phyloP scores from a whole-genome alignment of 371 early-diverging fungal genomes.

The Mortierella sp. region DNA sequence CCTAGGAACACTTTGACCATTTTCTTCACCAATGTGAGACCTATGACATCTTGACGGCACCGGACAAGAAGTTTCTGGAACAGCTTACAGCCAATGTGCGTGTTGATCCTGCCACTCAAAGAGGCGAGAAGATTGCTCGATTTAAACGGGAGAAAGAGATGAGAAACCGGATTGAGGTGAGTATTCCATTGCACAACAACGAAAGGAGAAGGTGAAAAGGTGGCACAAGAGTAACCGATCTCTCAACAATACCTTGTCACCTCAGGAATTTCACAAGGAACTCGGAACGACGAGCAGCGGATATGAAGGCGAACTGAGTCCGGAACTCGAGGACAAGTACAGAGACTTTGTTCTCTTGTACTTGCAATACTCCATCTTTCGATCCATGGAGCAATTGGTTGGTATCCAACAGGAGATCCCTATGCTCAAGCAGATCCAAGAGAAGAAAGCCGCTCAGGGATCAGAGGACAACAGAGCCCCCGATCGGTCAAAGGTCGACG shows the following conservation, averaged over 20 bases:
- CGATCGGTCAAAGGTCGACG: constrained; percentile 13
- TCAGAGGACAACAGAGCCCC: constrained; percentile 47
- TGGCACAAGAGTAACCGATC: no score
- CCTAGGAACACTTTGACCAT: constrained; percentile 57
- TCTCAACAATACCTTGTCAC: neutral
- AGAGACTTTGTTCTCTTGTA: constrained; percentile 72
- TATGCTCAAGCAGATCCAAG: constrained; percentile 74
- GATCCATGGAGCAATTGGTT: constrained; percentile 70
- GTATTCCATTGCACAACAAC: neutral
- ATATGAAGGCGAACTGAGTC: constrained; percentile 55
- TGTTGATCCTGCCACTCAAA: constrained; percentile 57
- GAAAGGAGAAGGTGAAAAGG: no score
- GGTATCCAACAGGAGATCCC: constrained; percentile 78
- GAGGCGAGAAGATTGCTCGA: constrained; percentile 81
- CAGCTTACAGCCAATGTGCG: constrained; percentile 29
- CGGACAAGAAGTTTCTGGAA: constrained; percentile 62
- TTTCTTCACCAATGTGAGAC: constrained; percentile 71
- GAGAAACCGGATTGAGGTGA: constrained; percentile 63
- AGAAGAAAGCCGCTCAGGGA: constrained; percentile 52
- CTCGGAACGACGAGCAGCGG: constrained; percentile 46
- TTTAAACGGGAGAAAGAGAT: constrained; percentile 79
- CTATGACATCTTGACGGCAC: constrained; percentile 64
- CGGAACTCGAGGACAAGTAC: constrained; percentile 71
- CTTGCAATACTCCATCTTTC: constrained; percentile 69
- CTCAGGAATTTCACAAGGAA: constrained; percentile 51